Evolutionary conservation across 78 protist species (phyloP).

Genomic region (Cyanophora paradoxa): DNA sequence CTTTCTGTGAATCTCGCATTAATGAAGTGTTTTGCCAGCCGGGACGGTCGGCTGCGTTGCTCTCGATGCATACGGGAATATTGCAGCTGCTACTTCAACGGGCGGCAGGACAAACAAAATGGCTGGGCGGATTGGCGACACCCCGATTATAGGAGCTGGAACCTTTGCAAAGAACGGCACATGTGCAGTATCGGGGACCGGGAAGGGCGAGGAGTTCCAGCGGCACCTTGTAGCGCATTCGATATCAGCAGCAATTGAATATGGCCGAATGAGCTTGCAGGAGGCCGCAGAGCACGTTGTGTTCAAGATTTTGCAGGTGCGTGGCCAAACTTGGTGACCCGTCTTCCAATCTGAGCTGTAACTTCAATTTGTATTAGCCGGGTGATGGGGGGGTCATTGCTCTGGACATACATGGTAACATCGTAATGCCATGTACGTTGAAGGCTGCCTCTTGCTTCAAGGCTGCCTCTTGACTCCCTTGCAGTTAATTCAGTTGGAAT

Average conservation of each 20-base stretch:
- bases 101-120: slow-evolving; percentile 68
- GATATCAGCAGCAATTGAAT: slow-evolving; percentile 44
- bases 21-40: no score
- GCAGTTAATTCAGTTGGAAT: no score
- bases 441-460: no score
- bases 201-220: slow-evolving; percentile 50
- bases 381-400: slow-evolving; percentile 60
- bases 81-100: slow-evolving; percentile 62
- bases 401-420: slow-evolving; percentile 39
- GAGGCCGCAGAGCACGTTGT: slow-evolving; percentile 34
- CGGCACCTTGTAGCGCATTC: slow-evolving; percentile 31
- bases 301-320: no score
- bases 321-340: no score
- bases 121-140: slow-evolving; percentile 63
- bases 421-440: slow-evolving; percentile 51
- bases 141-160: slow-evolving; percentile 65
- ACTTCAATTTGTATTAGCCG: not conserved
- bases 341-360: no score
- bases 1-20: no score
- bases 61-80: slow-evolving; percentile 39
- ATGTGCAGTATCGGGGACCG: slow-evolving; percentile 49
- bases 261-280: slow-evolving; percentile 18
- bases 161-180: slow-evolving; percentile 36
- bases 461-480: no score
- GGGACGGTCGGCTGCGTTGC: slow-evolving; percentile 69